phyloP scores from a whole-genome alignment of 2,329 filamentous ascomycete species.

The Phialocephala subalpina region DNA sequence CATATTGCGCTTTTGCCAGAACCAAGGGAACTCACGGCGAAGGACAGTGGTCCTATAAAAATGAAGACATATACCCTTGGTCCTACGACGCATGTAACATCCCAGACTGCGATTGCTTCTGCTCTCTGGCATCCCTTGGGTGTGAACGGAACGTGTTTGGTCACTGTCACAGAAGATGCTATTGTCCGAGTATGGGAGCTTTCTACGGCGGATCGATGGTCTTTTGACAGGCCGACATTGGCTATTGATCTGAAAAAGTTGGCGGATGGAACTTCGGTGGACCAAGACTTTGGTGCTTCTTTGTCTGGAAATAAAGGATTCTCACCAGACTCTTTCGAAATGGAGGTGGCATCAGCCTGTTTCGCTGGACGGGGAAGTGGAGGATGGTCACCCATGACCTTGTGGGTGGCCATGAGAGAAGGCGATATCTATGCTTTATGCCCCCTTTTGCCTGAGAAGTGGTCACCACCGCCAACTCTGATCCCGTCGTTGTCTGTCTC shows the following conservation, averaged over 20 bases:
- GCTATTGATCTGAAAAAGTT: constrained; percentile 90
- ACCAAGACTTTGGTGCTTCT: constrained; percentile 85
- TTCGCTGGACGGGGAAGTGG: constrained; percentile 75
- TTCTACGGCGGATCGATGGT: constrained; percentile 82
- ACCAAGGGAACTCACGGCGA: constrained; percentile 74
- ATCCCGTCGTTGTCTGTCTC: constrained; percentile 85
- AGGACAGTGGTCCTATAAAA: constrained; percentile 74
- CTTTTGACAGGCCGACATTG: constrained; percentile 83
- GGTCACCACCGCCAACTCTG: constrained; percentile 79
- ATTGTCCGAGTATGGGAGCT: constrained; percentile 92
- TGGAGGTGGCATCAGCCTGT: constrained; percentile 90
- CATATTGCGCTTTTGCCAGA: constrained; percentile 89
- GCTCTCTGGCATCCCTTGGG: constrained; percentile 94
- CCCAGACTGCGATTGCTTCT: constrained; percentile 80
- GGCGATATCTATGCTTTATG: constrained; percentile 95
- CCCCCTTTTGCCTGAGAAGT: constrained; percentile 85
- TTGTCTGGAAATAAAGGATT: constrained; percentile 80
- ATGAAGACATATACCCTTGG: constrained; percentile 91
- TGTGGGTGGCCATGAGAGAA: constrained; percentile 95
- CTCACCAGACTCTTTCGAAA: constrained; percentile 88
- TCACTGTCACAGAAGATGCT: constrained; percentile 89
- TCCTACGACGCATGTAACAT: constrained; percentile 89
- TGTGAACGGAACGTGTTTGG: constrained; percentile 79
- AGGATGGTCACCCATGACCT: constrained; percentile 94
- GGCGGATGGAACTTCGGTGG: constrained; percentile 80